A percentile compares a stretch with the other conserved stretches of the same genome.
phyloP scores from a whole-genome alignment of 106 monocot genomes.

The Apostasia ramifera region DNA sequence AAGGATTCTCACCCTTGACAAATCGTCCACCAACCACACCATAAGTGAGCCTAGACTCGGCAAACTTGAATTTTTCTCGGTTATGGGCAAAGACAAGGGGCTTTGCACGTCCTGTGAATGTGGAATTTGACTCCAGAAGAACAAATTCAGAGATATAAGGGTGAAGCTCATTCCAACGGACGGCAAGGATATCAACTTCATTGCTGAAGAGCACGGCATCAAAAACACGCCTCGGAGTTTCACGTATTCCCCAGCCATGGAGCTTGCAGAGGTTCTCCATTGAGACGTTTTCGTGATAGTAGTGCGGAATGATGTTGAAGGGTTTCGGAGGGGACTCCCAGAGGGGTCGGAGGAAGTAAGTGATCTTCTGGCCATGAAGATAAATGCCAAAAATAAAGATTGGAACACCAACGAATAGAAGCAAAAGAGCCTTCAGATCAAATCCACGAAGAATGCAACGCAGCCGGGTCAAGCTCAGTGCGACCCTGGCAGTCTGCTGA shows the following conservation, averaged over 20 bases:
- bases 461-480: slow-evolving; percentile 44
- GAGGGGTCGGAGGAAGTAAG: slow-evolving; percentile 70
- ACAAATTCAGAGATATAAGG: slow-evolving; percentile 84
- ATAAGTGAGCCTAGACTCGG: slow-evolving; percentile 62
- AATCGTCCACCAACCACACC: slow-evolving; percentile 71
- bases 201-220: slow-evolving; percentile 95
- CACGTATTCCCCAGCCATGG: slow-evolving; percentile 76
- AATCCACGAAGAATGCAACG: slow-evolving; percentile 60
- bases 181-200: slow-evolving; percentile 70
- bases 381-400: slow-evolving; percentile 45
- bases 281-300: slow-evolving; percentile 57
- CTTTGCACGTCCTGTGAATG: slow-evolving; percentile 67
- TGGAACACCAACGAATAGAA: slow-evolving; percentile 53
- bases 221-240: slow-evolving; percentile 75
- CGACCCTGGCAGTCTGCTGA: slow-evolving; percentile 42
- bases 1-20: slow-evolving; percentile 74
- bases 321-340: slow-evolving; percentile 85
- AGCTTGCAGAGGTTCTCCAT: slow-evolving; percentile 74
- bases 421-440: slow-evolving; percentile 45
- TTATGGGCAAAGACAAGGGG: slow-evolving; percentile 61
- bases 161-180: slow-evolving; percentile 82
- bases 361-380: slow-evolving; percentile 77
- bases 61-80: slow-evolving; percentile 37
- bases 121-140: slow-evolving; percentile 88
- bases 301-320: slow-evolving; percentile 76